phyloP scores from a whole-genome alignment of 192 early-diverging fungal species.

The Rhizoclosmatium sp. region DNA sequence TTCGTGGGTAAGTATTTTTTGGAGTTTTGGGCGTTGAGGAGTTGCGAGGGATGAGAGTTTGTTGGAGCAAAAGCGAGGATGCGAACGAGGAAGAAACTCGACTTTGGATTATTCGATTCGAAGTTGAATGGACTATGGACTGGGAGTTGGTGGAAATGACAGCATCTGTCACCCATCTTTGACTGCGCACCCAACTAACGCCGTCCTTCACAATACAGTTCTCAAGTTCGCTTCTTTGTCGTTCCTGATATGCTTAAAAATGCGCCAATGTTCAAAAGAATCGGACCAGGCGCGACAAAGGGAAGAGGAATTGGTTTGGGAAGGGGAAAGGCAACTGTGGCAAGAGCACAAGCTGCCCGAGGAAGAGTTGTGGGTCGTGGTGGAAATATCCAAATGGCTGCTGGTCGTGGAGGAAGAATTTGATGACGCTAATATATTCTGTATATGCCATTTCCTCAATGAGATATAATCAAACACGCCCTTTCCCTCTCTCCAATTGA shows the following conservation, averaged over 20 bases:
- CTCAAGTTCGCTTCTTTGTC: conserved; percentile 85
- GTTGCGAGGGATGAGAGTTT: background rate
- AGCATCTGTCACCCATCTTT: background rate
- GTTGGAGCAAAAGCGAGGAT: conserved; percentile 42
- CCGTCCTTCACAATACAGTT: conserved; percentile 9
- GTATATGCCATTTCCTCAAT: no score
- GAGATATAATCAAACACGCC: no score
- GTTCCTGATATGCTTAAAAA: conserved; percentile 99
- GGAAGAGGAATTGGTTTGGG: conserved; percentile 86
- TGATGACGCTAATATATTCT: background rate
- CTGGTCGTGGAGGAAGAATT: conserved; percentile 37
- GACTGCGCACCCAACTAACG: background rate
- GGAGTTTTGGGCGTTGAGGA: background rate
- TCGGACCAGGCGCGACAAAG: conserved; percentile 82
- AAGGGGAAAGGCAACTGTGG: conserved; percentile 84
- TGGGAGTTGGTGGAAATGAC: background rate
- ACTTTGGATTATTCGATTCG: background rate
- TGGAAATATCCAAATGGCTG: conserved; percentile 31
- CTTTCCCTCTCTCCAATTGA: no score
- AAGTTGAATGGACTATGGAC: conserved; percentile 88
- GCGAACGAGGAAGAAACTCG: background rate
- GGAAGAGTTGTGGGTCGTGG: conserved; percentile 24
- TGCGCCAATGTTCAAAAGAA: conserved; percentile 97
- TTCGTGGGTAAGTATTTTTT: conserved; percentile 70
- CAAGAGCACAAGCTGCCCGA: conserved; percentile 71